phyloP scores from a whole-genome alignment of 495 filamentous ascomycete species.

The Massariosphaeria phaeospora region DNA sequence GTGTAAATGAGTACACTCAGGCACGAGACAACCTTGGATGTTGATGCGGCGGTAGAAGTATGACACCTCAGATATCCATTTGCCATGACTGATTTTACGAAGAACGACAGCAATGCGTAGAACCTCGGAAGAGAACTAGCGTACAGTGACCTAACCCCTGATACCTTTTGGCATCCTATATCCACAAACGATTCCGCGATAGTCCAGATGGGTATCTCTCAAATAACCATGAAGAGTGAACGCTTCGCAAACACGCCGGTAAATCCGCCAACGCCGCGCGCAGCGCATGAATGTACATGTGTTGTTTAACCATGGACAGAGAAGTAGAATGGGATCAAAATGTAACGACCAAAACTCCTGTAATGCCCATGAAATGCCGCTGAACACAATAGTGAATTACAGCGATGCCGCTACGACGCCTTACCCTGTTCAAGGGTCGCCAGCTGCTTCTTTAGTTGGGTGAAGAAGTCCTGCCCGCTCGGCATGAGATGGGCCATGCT shows the following conservation, averaged over 20 bases:
- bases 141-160: background rate
- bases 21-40: too few species aligned
- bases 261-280: slow-evolving; percentile 16
- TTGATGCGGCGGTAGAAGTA: too few species aligned
- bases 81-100: too few species aligned
- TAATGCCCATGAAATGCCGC: slow-evolving; percentile 27
- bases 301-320: slow-evolving; percentile 1
- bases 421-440: slow-evolving; percentile 21
- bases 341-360: slow-evolving; percentile 16
- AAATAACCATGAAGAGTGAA: background rate
- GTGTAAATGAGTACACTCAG: too few species aligned
- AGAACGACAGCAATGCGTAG: too few species aligned
- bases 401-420: slow-evolving; percentile 3
- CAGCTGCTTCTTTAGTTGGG: slow-evolving; percentile 27
- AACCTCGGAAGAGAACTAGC: too few species aligned
- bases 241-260: background rate
- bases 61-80: too few species aligned
- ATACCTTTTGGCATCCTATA: too few species aligned
- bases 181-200: too few species aligned
- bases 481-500: slow-evolving; percentile 32
- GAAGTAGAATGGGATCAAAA: background rate
- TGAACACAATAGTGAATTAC: slow-evolving; percentile 10
- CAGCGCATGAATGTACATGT: slow-evolving; percentile 11
- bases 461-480: slow-evolving; percentile 32
- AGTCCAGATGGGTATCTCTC: slow-evolving; percentile 26